Evolutionary conservation across 768 basidiomycete species (phyloP), one percentile per base, ranked within the genome.

Genomic region (Leucosporidium scottii): DNA sequence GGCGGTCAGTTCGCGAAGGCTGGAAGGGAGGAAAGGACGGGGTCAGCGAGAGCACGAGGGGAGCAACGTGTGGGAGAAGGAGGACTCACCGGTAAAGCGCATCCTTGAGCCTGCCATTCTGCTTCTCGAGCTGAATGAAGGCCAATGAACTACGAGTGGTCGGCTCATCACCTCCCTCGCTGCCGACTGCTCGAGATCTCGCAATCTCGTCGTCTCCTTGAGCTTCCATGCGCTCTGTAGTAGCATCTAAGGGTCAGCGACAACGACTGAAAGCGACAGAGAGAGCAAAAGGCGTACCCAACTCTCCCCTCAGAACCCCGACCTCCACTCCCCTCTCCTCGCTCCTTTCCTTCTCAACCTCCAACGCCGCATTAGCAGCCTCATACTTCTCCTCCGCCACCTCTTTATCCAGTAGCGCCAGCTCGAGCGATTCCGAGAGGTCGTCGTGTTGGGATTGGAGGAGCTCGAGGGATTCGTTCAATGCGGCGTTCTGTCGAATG

Each of bases 61-160:
- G 9, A 25, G n/a, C 7, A 17, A 20, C 3, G 13, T 3, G 56
- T 0, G 4, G 3, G 23, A 27, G 8, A 23, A n/a, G 36, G 48
- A 18, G 0, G 13, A 75, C 83, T 47, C 53, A 91, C 89, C 87
- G 84, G 63, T 94, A 83, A 15, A 98, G 82, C 18, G 96, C 96
- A 75, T 98, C 96, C 78, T 96, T 97, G 63, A 99, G 80, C 21
- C 96, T 81, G 75, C 92, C 91, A 70, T 98, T 99, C 76, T 98
- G 94, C 77, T 91, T 96, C 80, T 97, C 93, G 1, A 99, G 85
- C 76, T 97, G 94, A 23, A 82, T 88, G 68, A 79, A 81, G 4
- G 80, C 81, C 59, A 82, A 61, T 2, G 78, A 78, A 83, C 77
- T 86, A 85, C 34, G 4, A 34, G 85, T 85, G 12, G 7, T 53